These are phyloP conservation scores for Colletotrichum eleusines DNA, from an alignment of 2,329 filamentous ascomycete genomes.

Conservation along the genomic window DNA sequence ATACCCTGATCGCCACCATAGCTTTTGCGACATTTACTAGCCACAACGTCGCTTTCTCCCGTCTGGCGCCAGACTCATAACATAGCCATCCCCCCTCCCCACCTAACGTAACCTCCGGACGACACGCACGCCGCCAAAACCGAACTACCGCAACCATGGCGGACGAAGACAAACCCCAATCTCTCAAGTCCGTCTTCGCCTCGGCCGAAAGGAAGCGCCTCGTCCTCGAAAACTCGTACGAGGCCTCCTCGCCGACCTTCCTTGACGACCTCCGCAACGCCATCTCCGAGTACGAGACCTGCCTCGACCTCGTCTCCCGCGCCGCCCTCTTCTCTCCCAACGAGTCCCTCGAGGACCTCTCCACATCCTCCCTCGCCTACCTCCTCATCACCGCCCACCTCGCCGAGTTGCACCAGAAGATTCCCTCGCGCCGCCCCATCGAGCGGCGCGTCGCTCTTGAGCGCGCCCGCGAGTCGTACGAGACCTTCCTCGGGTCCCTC, in stretches of 20 bases:
- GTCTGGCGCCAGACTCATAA: not conserved
- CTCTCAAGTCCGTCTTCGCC: conserved; percentile 63
- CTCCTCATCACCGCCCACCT: conserved; percentile 82
- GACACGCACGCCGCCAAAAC: not conserved
- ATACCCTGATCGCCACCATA: conserved; percentile 15
- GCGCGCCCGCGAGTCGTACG: conserved; percentile 77
- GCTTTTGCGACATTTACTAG: not conserved
- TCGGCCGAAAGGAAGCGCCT: conserved; percentile 64
- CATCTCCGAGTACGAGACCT: conserved; percentile 79
- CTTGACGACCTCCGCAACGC: conserved; percentile 75
- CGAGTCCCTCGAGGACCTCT: conserved; percentile 87
- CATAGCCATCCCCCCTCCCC: conserved; percentile 2
- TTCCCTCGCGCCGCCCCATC: conserved; percentile 63
- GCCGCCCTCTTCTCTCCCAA: conserved; percentile 91
- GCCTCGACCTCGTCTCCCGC: conserved; percentile 74
- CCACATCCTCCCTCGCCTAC: conserved; percentile 88
- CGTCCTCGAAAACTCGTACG: conserved; percentile 72
- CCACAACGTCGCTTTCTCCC: not conserved
- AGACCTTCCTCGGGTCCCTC: conserved; percentile 80
- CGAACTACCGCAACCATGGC: conserved; percentile 45
- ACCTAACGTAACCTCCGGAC: not conserved
- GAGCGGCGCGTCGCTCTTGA: conserved; percentile 74
- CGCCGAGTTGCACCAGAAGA: conserved; percentile 81
- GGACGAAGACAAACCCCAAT: conserved; percentile 59
- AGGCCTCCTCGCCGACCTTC: conserved; percentile 73